Evolutionary conservation across 148 eudicot genomes (phyloP).

Genomic region (Rhododendron ferrugineum): DNA sequence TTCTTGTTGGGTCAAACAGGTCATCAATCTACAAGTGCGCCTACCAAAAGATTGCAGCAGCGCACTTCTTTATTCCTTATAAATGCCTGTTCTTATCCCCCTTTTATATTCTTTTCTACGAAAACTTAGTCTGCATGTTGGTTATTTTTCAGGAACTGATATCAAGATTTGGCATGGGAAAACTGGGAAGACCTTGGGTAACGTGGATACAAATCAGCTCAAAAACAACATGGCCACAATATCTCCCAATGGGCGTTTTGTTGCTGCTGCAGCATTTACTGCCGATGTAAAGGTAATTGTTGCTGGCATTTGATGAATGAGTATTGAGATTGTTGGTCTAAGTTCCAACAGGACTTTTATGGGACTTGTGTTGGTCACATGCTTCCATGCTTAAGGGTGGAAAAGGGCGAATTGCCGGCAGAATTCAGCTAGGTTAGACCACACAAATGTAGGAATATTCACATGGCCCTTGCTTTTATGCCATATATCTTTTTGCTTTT

Average conservation of each 20-base stretch:
- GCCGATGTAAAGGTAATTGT: conserved; percentile 93
- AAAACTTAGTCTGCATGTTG: neutral
- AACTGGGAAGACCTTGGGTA: conserved; percentile 76
- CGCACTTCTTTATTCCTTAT: neutral
- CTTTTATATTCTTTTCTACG: neutral
- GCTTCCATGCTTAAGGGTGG: neutral
- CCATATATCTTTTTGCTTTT: neutral
- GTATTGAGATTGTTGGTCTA: neutral
- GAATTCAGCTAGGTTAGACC: neutral
- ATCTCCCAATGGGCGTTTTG: conserved; percentile 94
- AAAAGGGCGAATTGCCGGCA: neutral
- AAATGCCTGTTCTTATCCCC: neutral
- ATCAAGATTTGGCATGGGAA: conserved; percentile 95
- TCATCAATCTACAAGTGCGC: neutral
- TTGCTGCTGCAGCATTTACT: conserved; percentile 99
- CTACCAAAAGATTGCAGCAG: neutral
- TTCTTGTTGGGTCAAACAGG: conserved; percentile 1
- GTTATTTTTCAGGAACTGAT: conserved; percentile 66
- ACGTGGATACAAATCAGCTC: conserved; percentile 89
- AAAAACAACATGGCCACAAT: conserved; percentile 88
- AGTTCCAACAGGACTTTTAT: neutral
- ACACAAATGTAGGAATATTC: neutral
- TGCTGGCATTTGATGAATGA: conserved; percentile 5
- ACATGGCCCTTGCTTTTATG: neutral
- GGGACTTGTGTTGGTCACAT: neutral